phyloP scores from a whole-genome alignment of 2,329 filamentous ascomycete species.

The Fusarium armeniacum region DNA sequence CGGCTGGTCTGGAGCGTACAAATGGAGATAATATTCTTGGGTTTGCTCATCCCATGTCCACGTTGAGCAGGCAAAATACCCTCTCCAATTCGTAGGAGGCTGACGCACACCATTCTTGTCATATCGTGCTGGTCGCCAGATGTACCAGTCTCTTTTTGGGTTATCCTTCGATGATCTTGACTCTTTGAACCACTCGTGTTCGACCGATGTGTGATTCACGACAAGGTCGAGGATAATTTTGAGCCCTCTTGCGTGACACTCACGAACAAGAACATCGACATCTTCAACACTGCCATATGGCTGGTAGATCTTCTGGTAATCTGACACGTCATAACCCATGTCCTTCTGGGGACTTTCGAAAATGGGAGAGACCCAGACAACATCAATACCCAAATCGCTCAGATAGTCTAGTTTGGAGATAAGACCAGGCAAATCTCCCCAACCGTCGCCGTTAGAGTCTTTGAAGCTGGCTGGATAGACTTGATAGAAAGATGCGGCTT shows the following conservation, averaged over 20 bases:
- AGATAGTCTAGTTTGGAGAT: conserved; percentile 76
- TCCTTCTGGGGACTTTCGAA: conserved; percentile 72
- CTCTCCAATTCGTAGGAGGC: conserved; percentile 71
- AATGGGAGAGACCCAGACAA: conserved; percentile 70
- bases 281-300: conserved; percentile 77
- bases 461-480: conserved; percentile 72
- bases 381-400: conserved; percentile 70
- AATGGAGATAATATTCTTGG: conserved; percentile 68
- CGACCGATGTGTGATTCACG: conserved; percentile 74
- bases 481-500: conserved; percentile 63
- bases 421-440: conserved; percentile 75
- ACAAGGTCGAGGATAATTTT: conserved; percentile 80
- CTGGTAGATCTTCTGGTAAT: conserved; percentile 76
- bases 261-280: conserved; percentile 72
- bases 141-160: conserved; percentile 73
- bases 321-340: conserved; percentile 80
- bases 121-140: conserved; percentile 72
- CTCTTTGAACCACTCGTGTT: conserved; percentile 71
- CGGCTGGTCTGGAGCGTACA: conserved; percentile 79
- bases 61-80: conserved; percentile 62
- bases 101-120: conserved; percentile 66
- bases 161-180: conserved; percentile 64
- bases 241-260: conserved; percentile 71
- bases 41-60: conserved; percentile 68
- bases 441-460: conserved; percentile 71